Evolutionary conservation across 108 stramenopile species (phyloP), one percentile per base, ranked within the genome.

Genomic region (Aurantiochytrium sp.): DNA sequence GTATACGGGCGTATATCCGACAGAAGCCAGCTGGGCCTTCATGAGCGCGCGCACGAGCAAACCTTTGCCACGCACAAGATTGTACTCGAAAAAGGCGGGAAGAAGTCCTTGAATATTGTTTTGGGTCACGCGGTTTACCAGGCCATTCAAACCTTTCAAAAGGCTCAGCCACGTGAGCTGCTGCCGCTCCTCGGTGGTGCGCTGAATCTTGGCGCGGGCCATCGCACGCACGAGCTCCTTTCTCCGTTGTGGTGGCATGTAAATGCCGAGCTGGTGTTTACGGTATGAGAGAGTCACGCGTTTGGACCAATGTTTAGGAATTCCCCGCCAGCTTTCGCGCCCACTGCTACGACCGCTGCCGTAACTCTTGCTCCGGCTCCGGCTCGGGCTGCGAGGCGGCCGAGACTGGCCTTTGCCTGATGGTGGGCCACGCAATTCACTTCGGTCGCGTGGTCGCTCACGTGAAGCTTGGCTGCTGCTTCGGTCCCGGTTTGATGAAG

Each of bases 41-140:
- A 98, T 89, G 12, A 99, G 51, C 5, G 96, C 96, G 25, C 95
- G 92, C 57, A 95, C 94, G 21, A 99, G 92, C 14, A 98, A 90
- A 5, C 99, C 99, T 10, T 97, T 94, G 58, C 98, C 95, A 6
- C 99, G 96, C 16, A 99, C 91, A 19, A 99, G 93, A 92, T 99
- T 99, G 72, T 96, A 96, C 55, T 96, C 91, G 88, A 99, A 96
- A 8, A 99, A 90, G 69, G 97, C 92, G 58, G 97, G 97, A 69
- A 97, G 95, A 44, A 98, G 90, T 8, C 95, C 93, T 92, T 98
- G 97, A 89, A 99, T 96, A 88, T 98, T 99, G 87, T 89, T 53
- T 19, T 94, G 90, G 91, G 96, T 97, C 58, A 97, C 94, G 28
- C 97, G 96, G 94, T 99, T 99, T 91, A 99, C 96, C 5, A 97